Conservation (phyloP, 768 basidiomycete genomes). For the Amanita polypyramis region DNA sequence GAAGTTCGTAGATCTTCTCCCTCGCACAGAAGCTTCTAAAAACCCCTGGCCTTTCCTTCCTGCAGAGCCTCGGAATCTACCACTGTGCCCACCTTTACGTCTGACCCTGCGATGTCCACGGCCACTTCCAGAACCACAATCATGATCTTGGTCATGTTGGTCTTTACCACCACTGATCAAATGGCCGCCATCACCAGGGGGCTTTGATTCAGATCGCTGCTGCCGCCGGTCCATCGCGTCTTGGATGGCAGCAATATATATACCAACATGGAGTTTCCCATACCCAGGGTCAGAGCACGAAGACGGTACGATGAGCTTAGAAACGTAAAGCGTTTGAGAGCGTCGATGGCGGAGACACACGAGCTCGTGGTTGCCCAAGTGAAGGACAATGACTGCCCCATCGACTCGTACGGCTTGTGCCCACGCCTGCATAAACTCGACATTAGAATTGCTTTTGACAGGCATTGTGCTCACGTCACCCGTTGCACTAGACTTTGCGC, state of each 20-base stretch:
- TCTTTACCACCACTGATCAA: not conserved
- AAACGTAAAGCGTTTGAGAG: slow-evolving; percentile 13
- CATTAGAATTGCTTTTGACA: slow-evolving; percentile 7
- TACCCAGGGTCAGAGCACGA: slow-evolving; percentile 12
- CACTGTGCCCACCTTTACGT: slow-evolving; percentile 1
- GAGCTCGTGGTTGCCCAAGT: slow-evolving; percentile 13
- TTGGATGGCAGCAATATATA: slow-evolving; percentile 13
- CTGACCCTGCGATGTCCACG: not conserved
- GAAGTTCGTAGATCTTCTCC: no score
- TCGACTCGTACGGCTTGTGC: slow-evolving; percentile 10
- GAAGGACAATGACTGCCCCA: slow-evolving; percentile 11
- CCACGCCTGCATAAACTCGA: slow-evolving; percentile 12
- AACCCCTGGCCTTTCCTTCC: slow-evolving; percentile 10
- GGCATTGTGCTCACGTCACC: slow-evolving; percentile 8
- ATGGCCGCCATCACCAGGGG: slow-evolving; percentile 7
- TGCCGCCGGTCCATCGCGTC: slow-evolving; percentile 12
- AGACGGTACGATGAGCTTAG: slow-evolving; percentile 9
- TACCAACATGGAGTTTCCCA: slow-evolving; percentile 14
- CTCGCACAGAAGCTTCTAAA: no score
- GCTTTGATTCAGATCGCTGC: not conserved
- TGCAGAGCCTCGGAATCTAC: slow-evolving; percentile 8
- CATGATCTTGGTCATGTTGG: not conserved
- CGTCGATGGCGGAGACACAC: slow-evolving; percentile 12
- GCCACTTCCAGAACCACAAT: slow-evolving; percentile 5
- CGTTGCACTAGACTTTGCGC: slow-evolving; percentile 13